Evolutionary conservation across 768 basidiomycete genomes (phyloP).

Genomic region (Psilocybe cyanescens): DNA sequence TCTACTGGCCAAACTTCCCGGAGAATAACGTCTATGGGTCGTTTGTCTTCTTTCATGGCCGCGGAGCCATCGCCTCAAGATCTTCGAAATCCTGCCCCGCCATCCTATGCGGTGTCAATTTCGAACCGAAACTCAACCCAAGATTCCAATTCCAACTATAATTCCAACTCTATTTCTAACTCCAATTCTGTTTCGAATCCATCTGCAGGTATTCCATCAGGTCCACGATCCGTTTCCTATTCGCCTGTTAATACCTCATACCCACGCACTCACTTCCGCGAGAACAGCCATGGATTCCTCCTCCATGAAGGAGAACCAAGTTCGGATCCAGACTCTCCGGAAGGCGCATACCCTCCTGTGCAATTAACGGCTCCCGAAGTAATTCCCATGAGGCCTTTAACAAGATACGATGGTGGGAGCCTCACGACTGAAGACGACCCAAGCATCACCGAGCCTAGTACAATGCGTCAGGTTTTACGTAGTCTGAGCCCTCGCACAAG

Average conservation of each 20-base stretch:
- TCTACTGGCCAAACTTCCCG: slow-evolving; percentile 6
- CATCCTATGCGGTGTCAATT: slow-evolving; percentile 34
- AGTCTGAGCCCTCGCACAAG: slow-evolving; percentile 49
- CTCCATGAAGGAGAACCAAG: slow-evolving; percentile 20
- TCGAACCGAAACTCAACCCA: slow-evolving; percentile 22
- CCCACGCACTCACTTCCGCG: slow-evolving; percentile 16
- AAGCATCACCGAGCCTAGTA: slow-evolving; percentile 31
- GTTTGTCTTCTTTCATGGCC: slow-evolving; percentile 10
- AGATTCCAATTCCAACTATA: slow-evolving; percentile 11
- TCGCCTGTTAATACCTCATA: slow-evolving; percentile 17
- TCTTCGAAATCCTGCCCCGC: slow-evolving; percentile 25
- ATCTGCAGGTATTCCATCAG: slow-evolving; percentile 26
- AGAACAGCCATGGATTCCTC: slow-evolving; percentile 23
- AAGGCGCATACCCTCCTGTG: slow-evolving; percentile 7
- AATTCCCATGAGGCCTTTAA: slow-evolving; percentile 17
- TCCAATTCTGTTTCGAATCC: slow-evolving; percentile 1
- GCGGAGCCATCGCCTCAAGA: slow-evolving; percentile 18
- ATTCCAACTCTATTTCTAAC: neutral
- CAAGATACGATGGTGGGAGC: slow-evolving; percentile 25
- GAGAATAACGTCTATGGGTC: slow-evolving; percentile 20
- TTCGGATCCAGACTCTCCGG: slow-evolving; percentile 7
- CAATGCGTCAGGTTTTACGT: slow-evolving; percentile 43
- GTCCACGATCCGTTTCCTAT: slow-evolving; percentile 31
- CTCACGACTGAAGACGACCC: slow-evolving; percentile 30
- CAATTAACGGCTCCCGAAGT: slow-evolving; percentile 13